These are phyloP conservation scores for Zizania latifolia DNA, from an alignment of 176 grass and related monocot genomes.

Conservation along the genomic window DNA sequence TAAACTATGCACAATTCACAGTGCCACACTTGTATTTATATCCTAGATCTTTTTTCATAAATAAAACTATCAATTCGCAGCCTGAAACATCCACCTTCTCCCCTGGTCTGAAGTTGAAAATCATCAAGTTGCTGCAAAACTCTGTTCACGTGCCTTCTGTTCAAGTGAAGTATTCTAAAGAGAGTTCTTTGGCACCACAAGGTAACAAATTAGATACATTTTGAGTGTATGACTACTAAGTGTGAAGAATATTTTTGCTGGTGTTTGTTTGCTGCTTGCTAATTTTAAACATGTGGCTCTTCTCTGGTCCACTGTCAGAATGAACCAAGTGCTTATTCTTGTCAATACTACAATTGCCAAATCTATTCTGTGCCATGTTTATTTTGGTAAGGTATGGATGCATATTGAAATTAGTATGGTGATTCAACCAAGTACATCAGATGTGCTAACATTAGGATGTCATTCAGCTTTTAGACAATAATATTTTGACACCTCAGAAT, in stretches of 20 bases:
- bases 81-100: constrained; percentile 74
- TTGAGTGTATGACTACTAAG: constrained; percentile 15
- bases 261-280: neutral
- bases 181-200: constrained; percentile 28
- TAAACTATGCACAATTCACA: neutral
- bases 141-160: constrained; percentile 29
- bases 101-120: constrained; percentile 78
- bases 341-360: neutral
- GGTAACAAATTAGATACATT: constrained; percentile 32
- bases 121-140: constrained; percentile 71
- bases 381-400: neutral
- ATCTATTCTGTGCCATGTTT: neutral
- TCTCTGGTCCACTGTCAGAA: neutral
- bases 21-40: constrained; percentile 6
- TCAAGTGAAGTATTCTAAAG: constrained; percentile 36
- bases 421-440: neutral
- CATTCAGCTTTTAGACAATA: neutral
- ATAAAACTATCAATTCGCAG: constrained; percentile 35
- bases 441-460: neutral
- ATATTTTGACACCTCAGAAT: neutral
- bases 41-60: neutral
- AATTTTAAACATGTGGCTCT: neutral
- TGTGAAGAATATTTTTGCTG: constrained; percentile 9
- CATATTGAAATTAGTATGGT: neutral
- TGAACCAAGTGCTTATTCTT: neutral